Evolutionary conservation across 495 filamentous ascomycete species (phyloP), one percentile per base, ranked within the genome.

Genomic region (Penicillium steckii): DNA sequence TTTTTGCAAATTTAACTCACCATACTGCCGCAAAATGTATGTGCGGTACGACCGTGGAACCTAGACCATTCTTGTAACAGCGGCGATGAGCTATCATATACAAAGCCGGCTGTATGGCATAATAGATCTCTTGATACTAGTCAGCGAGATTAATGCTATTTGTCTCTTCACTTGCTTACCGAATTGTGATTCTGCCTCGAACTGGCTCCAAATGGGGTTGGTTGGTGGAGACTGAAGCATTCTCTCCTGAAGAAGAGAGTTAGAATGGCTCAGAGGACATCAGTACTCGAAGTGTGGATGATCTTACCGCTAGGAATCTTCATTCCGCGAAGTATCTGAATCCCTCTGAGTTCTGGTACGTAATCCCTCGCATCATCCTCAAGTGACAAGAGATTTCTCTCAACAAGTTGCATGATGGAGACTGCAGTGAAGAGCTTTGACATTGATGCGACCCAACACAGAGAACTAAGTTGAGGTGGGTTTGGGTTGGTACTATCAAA

Each of bases 331-430:
- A 55, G 24, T 15, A 55, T 37, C 5, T 44, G 22, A n/a, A 50
- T 40, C 15, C 23, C 24, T 44, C 15, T 44, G 9, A 55, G 52
- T 29, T 73, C 69, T 0, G 74, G 71, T 2, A 70, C 44, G 13
- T 62, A 44, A 0, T 26, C 8, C 8, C 60, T 49, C 0, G 74
- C 49, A 48, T 75, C 68, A 18, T 66, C 60, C 24, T 73, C 70
- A 7, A 82, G 53, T 6, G 55, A 48, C 5, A 81, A 21, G 1
- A 61, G 56, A 2, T 66, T 68, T 15, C 67, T 59, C 24, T 78
- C 74, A 3, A 81, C 69, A 38, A 72, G 66, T 53, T 78, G 71
- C 25, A 81, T 56, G 2, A 62, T 68, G 8, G 72, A 66, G 19
- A 82, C 63, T 18, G 68, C 65, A 15, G 76, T 74, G 30, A 79